A percentile compares a stretch with the other conserved stretches of the same genome.
These are phyloP conservation scores for Alopecurus myosuroides DNA, from an alignment of 176 grass and related monocot genomes.

Conservation along the genomic window DNA sequence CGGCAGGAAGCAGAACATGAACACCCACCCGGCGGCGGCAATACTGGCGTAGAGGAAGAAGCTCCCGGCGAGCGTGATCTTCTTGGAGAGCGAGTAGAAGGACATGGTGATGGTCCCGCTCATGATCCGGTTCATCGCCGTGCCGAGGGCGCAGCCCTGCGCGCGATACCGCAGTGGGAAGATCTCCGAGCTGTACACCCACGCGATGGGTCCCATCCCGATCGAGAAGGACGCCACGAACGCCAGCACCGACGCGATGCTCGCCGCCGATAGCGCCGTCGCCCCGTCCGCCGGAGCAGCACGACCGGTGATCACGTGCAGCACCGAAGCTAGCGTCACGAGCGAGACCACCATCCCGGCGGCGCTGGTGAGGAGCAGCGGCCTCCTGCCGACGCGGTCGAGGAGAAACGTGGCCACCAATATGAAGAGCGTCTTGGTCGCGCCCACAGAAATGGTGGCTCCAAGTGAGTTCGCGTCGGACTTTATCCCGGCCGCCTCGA, in stretches of 20 bases:
- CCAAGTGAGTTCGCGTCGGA: conserved; percentile 27
- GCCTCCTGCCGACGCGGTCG: conserved; percentile 72
- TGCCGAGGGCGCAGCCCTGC: conserved; percentile 60
- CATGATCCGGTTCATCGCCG: conserved; percentile 62
- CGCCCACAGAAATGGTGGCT: conserved; percentile 56
- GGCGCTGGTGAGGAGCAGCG: conserved; percentile 65
- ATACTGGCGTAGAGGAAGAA: conserved; percentile 76
- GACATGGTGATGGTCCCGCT: conserved; percentile 71
- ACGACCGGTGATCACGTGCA: conserved; percentile 26
- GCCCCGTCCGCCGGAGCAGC: neutral
- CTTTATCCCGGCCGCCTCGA: conserved; percentile 50
- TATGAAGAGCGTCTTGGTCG: conserved; percentile 70
- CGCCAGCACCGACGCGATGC: conserved; percentile 49
- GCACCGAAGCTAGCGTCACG: conserved; percentile 32
- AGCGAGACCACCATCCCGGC: conserved; percentile 75
- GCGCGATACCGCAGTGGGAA: conserved; percentile 72
- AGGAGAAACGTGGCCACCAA: conserved; percentile 70
- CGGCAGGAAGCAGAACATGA: conserved; percentile 70
- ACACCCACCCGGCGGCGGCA: conserved; percentile 55
- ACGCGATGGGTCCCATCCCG: conserved; percentile 71
- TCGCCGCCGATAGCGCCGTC: conserved; percentile 25
- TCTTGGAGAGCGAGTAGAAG: conserved; percentile 69
- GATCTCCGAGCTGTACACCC: conserved; percentile 94
- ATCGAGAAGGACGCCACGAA: conserved; percentile 72
- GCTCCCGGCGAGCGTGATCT: conserved; percentile 61